Evolutionary conservation across 1,284 basidiomycete species (phyloP).

Genomic region (Macrocystidia cucumis): DNA sequence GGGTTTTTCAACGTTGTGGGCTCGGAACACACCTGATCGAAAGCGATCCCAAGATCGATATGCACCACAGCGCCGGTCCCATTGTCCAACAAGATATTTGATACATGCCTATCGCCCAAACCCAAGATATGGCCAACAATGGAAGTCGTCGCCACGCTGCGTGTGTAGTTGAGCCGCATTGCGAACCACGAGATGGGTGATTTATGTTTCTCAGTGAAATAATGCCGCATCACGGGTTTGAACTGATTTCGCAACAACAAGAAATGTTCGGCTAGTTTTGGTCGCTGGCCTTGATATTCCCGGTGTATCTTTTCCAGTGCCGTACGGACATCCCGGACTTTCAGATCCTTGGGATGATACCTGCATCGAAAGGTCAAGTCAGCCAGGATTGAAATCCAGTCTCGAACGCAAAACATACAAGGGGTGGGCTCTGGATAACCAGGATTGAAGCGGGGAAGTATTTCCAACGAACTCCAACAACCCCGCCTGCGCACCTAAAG

Average conservation of each 20-base stretch:
- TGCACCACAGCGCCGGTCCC: slow-evolving; percentile 83
- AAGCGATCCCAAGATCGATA: slow-evolving; percentile 95
- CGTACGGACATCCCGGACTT: slow-evolving; percentile 7
- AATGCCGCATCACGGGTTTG: slow-evolving; percentile 89
- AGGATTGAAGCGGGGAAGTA: slow-evolving; percentile 60
- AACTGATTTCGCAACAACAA: slow-evolving; percentile 47
- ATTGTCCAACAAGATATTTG: slow-evolving; percentile 90
- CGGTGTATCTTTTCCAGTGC: slow-evolving; percentile 22
- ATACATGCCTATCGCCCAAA: slow-evolving; percentile 88
- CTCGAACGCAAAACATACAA: slow-evolving; percentile 30
- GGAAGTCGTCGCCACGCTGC: slow-evolving; percentile 89
- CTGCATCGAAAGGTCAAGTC: slow-evolving; percentile 13
- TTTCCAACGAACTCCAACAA: slow-evolving; percentile 89
- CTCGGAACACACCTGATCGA: slow-evolving; percentile 83
- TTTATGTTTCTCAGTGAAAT: slow-evolving; percentile 87
- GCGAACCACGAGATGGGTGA: slow-evolving; percentile 88
- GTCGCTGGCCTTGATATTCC: slow-evolving; percentile 18
- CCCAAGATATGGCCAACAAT: slow-evolving; percentile 94
- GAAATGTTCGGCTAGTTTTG: slow-evolving; percentile 41
- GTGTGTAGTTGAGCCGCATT: slow-evolving; percentile 86
- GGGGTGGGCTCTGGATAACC: slow-evolving; percentile 53
- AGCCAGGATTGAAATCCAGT: not conserved
- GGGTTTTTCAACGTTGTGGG: slow-evolving; percentile 1
- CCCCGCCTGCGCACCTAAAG: slow-evolving; percentile 77
- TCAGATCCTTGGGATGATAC: slow-evolving; percentile 27